Percentiles rank a stretch among this genome's conserved stretches.
phyloP scores from a whole-genome alignment of 169 alveolate species.

The Besnoitia besnoiti region DNA sequence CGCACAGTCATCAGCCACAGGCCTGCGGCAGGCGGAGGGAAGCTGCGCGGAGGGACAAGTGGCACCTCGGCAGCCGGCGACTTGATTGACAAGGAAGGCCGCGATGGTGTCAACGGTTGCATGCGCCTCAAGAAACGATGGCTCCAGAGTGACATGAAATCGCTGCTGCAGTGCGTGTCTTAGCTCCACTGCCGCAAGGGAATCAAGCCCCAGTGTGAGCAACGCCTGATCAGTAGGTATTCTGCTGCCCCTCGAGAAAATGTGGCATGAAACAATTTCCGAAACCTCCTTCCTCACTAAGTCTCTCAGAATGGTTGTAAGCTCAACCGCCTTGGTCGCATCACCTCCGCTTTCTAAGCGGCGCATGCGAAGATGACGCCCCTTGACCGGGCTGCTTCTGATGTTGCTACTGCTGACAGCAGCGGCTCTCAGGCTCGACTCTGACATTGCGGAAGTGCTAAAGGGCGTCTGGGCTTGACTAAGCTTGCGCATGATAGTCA shows the following conservation, averaged over 20 bases:
- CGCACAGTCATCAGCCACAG: conserved; percentile 40
- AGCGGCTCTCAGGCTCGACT: not conserved
- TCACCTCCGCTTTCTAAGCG: not conserved
- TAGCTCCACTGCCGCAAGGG: conserved; percentile 75
- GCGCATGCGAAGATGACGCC: too few relatives aligned
- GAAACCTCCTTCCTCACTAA: not conserved
- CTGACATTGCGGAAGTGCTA: not conserved
- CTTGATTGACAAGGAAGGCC: not conserved
- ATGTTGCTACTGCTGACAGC: not conserved
- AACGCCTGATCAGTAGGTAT: not conserved
- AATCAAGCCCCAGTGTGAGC: conserved; percentile 72
- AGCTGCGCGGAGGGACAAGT: not conserved
- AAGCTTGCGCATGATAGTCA: not conserved
- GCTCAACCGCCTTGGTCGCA: not conserved
- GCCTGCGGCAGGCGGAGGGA: not conserved
- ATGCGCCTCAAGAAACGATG: conserved; percentile 69
- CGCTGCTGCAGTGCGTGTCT: conserved; percentile 66
- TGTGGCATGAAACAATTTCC: not conserved
- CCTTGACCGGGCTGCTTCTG: not conserved
- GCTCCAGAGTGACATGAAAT: conserved; percentile 67
- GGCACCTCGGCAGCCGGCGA: conserved; percentile 17
- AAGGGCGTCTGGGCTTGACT: too few relatives aligned
- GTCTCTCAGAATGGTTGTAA: not conserved
- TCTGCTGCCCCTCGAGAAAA: not conserved
- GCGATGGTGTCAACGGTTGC: conserved; percentile 62